phyloP scores from a whole-genome alignment of 2,329 filamentous ascomycete genomes.

The Colletotrichum melonis region DNA sequence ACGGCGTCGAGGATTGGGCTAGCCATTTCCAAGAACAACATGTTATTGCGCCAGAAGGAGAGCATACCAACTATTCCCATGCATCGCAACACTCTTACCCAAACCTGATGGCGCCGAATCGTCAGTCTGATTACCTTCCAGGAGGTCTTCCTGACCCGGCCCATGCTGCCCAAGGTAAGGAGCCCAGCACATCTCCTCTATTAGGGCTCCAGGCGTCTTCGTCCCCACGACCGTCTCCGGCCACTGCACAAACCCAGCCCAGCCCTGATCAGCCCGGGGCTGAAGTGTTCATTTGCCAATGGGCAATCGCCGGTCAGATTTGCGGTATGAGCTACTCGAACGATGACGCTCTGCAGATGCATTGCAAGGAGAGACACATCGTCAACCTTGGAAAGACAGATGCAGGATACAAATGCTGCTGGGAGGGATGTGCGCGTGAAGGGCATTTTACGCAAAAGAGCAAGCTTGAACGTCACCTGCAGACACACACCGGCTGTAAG shows the following conservation, averaged over 20 bases:
- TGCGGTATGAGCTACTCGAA: constrained; percentile 52
- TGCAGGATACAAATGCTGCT: constrained; percentile 64
- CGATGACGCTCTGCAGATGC: constrained; percentile 64
- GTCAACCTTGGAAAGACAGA: constrained; percentile 49
- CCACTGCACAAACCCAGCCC: background rate
- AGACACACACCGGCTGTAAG: constrained; percentile 74
- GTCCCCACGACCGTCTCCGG: constrained; percentile 2
- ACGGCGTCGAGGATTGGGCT: background rate
- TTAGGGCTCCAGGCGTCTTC: background rate
- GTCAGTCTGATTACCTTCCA: background rate
- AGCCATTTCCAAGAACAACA: constrained; percentile 15
- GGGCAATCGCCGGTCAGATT: constrained; percentile 42
- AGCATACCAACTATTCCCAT: background rate
- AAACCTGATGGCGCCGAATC: constrained; percentile 3
- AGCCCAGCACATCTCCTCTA: background rate
- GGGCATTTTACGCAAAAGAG: constrained; percentile 68
- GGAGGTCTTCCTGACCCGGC: background rate
- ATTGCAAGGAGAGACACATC: constrained; percentile 64
- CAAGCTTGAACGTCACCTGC: constrained; percentile 74
- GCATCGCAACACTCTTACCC: background rate
- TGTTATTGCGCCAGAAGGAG: background rate
- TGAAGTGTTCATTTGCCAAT: constrained; percentile 46
- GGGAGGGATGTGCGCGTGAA: constrained; percentile 66
- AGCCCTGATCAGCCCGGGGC: background rate
- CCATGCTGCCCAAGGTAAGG: background rate